Percentiles rank a stretch among this genome's conserved stretches.
Evolutionary conservation across 1,284 basidiomycete genomes (phyloP).

Genomic region (Moniliophthora roreri): DNA sequence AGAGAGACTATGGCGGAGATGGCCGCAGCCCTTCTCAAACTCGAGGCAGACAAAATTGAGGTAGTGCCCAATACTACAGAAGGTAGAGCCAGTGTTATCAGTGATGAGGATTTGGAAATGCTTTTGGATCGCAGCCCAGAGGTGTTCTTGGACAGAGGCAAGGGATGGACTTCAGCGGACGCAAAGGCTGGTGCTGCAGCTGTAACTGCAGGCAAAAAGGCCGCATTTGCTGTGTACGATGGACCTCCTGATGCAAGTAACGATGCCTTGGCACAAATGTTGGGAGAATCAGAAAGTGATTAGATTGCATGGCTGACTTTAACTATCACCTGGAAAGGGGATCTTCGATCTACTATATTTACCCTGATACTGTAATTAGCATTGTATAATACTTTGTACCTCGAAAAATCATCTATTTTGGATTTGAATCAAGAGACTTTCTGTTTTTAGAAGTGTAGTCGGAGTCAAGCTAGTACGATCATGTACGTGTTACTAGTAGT

Average conservation of each 20-base stretch:
- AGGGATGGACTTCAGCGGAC: conserved; percentile 70
- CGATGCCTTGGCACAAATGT: conserved; percentile 71
- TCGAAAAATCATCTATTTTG: too few species aligned
- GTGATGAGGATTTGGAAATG: conserved; percentile 76
- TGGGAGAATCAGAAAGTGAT: conserved; percentile 46
- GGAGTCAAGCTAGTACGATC: too few species aligned
- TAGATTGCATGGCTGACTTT: too few species aligned
- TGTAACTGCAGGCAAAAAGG: conserved; percentile 39
- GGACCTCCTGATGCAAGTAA: conserved; percentile 68
- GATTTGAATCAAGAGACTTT: too few species aligned
- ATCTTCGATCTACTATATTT: too few species aligned
- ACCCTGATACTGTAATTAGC: too few species aligned
- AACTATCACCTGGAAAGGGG: too few species aligned
- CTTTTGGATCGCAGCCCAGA: conserved; percentile 81
- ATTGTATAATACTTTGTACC: too few species aligned
- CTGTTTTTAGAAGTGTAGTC: too few species aligned
- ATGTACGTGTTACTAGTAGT: too few species aligned
- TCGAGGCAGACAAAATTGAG: conserved; percentile 89
- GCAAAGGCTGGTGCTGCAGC: conserved; percentile 21
- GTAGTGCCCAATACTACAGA: conserved; percentile 76
- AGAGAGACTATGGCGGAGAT: conserved; percentile 76
- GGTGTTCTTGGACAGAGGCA: conserved; percentile 75
- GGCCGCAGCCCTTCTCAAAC: conserved; percentile 75
- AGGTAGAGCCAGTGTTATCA: conserved; percentile 72
- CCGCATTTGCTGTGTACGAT: conserved; percentile 85